Conservation (phyloP, 345 rosid genomes). For the Pelargonium nanum region DNA sequence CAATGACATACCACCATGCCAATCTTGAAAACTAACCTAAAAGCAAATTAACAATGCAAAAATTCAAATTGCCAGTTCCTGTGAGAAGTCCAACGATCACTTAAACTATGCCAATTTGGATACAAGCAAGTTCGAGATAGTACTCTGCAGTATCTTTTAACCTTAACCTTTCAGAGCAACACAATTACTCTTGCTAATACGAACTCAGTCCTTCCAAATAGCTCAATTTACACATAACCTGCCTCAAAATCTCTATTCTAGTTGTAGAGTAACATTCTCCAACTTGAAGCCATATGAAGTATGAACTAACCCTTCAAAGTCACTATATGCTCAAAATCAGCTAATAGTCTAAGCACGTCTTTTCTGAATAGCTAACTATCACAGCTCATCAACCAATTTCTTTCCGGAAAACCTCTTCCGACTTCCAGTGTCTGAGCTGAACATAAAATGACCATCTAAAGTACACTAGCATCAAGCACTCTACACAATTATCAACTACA, state of each 20-base stretch:
- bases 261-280: background rate
- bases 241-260: background rate
- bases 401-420: no score
- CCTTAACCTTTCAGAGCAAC: background rate
- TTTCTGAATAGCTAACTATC: no score
- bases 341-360: background rate
- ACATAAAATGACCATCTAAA: background rate
- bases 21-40: background rate
- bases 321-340: background rate
- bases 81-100: background rate
- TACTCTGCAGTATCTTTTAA: background rate
- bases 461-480: no score
- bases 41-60: no score
- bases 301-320: background rate
- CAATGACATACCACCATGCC: no score
- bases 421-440: no score
- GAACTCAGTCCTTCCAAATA: no score
- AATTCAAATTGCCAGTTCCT: no score
- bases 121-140: background rate
- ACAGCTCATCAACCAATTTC: no score
- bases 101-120: background rate
- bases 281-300: background rate
- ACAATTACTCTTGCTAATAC: no score
- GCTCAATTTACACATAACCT: background rate
- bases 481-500: background rate